phyloP scores from a whole-genome alignment of 1,139 yeast species.

The Blastobotrys elegans region DNA sequence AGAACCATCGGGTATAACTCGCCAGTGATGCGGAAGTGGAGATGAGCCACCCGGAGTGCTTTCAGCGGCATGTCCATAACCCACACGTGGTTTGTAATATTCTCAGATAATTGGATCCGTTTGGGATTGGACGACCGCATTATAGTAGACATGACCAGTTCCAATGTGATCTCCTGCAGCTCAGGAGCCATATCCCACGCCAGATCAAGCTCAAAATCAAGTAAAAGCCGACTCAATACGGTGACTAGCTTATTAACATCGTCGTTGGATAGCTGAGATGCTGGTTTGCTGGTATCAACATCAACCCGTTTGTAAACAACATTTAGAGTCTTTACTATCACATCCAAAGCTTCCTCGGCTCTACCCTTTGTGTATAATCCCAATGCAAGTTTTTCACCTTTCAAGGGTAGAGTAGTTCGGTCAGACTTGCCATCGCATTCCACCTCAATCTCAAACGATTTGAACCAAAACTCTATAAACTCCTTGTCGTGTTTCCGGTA shows the following conservation, averaged over 20 bases:
- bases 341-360: slow-evolving; percentile 10
- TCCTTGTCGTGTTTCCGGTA: slow-evolving; percentile 9
- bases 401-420: slow-evolving; percentile 13
- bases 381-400: slow-evolving; percentile 18
- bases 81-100: slow-evolving; percentile 1
- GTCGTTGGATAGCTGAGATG: not conserved
- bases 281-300: slow-evolving; percentile 1
- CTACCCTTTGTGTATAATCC: slow-evolving; percentile 12
- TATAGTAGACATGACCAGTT: slow-evolving; percentile 10
- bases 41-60: slow-evolving; percentile 6
- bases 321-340: slow-evolving; percentile 10
- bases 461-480: slow-evolving; percentile 19
- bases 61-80: slow-evolving; percentile 2
- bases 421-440: slow-evolving; percentile 9
- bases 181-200: not conserved
- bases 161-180: not conserved
- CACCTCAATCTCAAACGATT: slow-evolving; percentile 19
- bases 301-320: slow-evolving; percentile 8
- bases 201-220: slow-evolving; percentile 7
- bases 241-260: slow-evolving; percentile 6
- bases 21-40: slow-evolving; percentile 7
- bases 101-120: not conserved
- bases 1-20: not conserved
- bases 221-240: slow-evolving; percentile 7
- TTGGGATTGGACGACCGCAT: slow-evolving; percentile 10